Percentiles rank a stretch among this genome's conserved stretches.
phyloP scores from a whole-genome alignment of 345 rosid genomes.

The Corchorus capsularis region DNA sequence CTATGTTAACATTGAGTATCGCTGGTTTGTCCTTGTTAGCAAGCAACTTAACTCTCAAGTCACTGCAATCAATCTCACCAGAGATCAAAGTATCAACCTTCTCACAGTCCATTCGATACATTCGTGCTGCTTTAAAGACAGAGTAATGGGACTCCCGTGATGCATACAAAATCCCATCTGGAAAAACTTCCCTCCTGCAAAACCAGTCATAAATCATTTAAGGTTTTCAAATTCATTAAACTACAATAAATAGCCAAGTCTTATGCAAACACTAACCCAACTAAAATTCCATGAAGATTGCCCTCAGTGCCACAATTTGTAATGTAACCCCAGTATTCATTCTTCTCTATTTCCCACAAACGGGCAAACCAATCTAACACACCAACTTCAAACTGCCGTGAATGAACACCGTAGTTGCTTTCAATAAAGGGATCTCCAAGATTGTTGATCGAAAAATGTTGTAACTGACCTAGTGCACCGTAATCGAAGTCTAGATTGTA shows the following conservation, averaged over 20 bases:
- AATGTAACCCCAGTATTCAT: conserved; percentile 97
- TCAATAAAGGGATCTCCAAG: conserved; percentile 98
- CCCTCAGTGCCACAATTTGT: conserved; percentile 99
- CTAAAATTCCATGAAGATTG: conserved; percentile 96
- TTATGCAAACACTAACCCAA: conserved; percentile 59
- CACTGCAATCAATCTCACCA: conserved; percentile 89
- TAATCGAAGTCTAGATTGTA: conserved; percentile 95
- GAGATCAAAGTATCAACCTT: conserved; percentile 72
- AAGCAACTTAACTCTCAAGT: conserved; percentile 63
- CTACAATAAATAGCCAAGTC: not conserved
- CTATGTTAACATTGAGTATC: conserved; percentile 87
- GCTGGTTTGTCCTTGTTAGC: conserved; percentile 92
- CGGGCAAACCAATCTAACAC: conserved; percentile 99
- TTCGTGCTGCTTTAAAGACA: conserved; percentile 90
- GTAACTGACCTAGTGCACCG: conserved; percentile 91
- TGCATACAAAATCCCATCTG: conserved; percentile 91
- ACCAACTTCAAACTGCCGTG: conserved; percentile 98
- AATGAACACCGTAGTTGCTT: conserved; percentile 98
- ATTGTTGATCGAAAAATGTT: conserved; percentile 95
- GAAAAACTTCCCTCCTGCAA: conserved; percentile 84
- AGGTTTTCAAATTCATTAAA: not conserved
- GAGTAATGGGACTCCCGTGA: conserved; percentile 89
- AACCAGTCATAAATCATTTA: not conserved
- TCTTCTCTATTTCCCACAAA: conserved; percentile 93
- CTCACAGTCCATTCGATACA: conserved; percentile 91